Percentiles rank a stretch among this genome's conserved stretches.
Evolutionary conservation across 306 rosid genomes (phyloP).

Genomic region (Fragaria iinumae): DNA sequence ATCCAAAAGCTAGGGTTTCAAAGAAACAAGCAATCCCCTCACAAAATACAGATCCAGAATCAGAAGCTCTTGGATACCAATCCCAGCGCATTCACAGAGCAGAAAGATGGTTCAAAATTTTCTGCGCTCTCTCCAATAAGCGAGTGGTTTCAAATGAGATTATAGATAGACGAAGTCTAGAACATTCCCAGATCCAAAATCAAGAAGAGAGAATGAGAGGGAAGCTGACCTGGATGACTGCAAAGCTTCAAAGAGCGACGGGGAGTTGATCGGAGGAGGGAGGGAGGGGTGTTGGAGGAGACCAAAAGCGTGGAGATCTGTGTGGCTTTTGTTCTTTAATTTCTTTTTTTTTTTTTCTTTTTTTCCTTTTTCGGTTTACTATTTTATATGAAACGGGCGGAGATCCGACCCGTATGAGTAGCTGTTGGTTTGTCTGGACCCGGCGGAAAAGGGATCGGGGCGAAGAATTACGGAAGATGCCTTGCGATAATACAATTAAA

Average conservation of each 20-base stretch:
- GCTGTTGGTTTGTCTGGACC: neutral
- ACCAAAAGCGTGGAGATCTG: conserved; percentile 57
- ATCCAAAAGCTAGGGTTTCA: conserved; percentile 22
- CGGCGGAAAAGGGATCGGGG: neutral
- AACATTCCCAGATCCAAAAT: conserved; percentile 21
- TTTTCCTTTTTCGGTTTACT: neutral
- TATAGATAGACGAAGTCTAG: neutral
- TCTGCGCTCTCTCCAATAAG: neutral
- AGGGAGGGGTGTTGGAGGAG: conserved; percentile 18
- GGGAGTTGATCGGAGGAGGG: conserved; percentile 25
- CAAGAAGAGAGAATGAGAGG: neutral
- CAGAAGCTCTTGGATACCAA: neutral
- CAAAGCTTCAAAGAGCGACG: conserved; percentile 34
- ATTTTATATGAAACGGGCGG: neutral
- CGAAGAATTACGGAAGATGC: neutral
- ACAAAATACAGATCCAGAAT: conserved; percentile 27
- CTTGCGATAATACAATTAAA: too few species aligned
- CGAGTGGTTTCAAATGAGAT: neutral
- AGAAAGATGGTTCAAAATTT: neutral
- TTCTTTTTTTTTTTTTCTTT: neutral
- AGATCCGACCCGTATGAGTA: conserved; percentile 9
- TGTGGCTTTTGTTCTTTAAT: conserved; percentile 25
- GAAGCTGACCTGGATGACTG: conserved; percentile 60
- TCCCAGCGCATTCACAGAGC: conserved; percentile 12
- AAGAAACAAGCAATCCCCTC: neutral